Percentiles rank a stretch among this genome's conserved stretches.
These are phyloP conservation scores for Globisporangium megalacanthum DNA, from an alignment of 352 stramenopile genomes.

Conservation along the genomic window DNA sequence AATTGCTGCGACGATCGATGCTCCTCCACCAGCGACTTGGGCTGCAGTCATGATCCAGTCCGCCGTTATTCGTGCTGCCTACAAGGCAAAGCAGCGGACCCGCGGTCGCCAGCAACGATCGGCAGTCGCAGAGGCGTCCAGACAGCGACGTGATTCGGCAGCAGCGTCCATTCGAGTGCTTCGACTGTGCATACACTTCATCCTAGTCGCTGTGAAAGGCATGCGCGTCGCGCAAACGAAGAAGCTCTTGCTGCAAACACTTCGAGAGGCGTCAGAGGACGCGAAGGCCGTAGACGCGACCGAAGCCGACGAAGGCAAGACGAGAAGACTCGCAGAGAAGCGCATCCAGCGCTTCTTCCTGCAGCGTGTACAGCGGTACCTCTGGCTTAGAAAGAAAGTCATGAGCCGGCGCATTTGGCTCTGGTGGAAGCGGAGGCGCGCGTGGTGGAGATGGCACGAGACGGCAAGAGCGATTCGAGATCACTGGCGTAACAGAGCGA, in stretches of 20 bases:
- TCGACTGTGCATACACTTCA: slow-evolving; percentile 22
- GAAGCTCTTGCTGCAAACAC: slow-evolving; percentile 27
- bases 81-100: slow-evolving; percentile 3
- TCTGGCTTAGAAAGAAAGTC: slow-evolving; percentile 36
- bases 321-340: slow-evolving; percentile 19
- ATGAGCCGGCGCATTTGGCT: slow-evolving; percentile 39
- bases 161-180: slow-evolving; percentile 20
- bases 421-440: slow-evolving; percentile 35
- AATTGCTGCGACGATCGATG: not conserved
- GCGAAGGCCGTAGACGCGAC: slow-evolving; percentile 6
- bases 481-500: slow-evolving; percentile 18
- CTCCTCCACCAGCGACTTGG: slow-evolving; percentile 19
- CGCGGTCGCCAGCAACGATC: not conserved
- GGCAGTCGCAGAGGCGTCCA: not conserved
- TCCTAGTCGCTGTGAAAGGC: slow-evolving; percentile 27
- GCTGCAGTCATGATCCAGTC: slow-evolving; percentile 37
- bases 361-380: slow-evolving; percentile 32
- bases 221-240: slow-evolving; percentile 29
- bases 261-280: slow-evolving; percentile 40
- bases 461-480: slow-evolving; percentile 8
- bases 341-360: slow-evolving; percentile 51
- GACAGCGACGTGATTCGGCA: slow-evolving; percentile 3
- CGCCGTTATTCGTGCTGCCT: slow-evolving; percentile 14
- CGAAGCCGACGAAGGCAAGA: not conserved
- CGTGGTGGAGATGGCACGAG: slow-evolving; percentile 23